Conservation (phyloP, 2,329 filamentous ascomycete species). For the Colletotrichum acutatum region DNA sequence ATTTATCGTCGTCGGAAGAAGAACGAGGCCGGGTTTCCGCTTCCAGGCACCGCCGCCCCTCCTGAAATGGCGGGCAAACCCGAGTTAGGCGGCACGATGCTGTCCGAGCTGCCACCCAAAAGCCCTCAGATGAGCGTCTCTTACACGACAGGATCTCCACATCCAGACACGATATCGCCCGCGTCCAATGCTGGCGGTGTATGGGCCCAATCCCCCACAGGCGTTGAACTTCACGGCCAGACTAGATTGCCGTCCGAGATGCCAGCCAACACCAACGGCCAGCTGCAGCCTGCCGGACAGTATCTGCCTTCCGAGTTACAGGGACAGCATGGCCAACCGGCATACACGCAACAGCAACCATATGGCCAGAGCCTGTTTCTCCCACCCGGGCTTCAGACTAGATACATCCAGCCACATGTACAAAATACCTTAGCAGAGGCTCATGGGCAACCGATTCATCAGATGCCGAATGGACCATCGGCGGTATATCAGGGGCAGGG, state of each 20-base stretch:
- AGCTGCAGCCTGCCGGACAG: conserved; percentile 36
- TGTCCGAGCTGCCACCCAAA: conserved; percentile 37
- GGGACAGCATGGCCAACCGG: conserved; percentile 29
- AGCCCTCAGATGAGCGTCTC: conserved; percentile 44
- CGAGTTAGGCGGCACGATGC: conserved; percentile 42
- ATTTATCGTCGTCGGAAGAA: conserved; percentile 50
- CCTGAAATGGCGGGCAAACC: conserved; percentile 44
- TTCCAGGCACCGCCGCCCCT: conserved; percentile 29
- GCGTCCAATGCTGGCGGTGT: conserved; percentile 39
- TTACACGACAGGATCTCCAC: conserved; percentile 36
- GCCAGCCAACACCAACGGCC: conserved; percentile 35
- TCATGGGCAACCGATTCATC: conserved; percentile 24
- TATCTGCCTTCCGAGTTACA: conserved; percentile 39
- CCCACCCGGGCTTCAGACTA: conserved; percentile 34
- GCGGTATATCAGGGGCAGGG: conserved; percentile 33
- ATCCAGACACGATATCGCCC: conserved; percentile 41
- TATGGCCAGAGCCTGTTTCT: conserved; percentile 22
- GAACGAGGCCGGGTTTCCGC: conserved; percentile 24
- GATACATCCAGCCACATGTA: neutral
- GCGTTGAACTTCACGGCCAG: conserved; percentile 43
- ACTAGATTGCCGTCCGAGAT: conserved; percentile 37
- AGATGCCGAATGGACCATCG: conserved; percentile 4
- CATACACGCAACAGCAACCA: conserved; percentile 35
- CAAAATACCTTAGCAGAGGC: neutral
- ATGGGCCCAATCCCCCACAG: conserved; percentile 38